Evolutionary conservation across 2,329 filamentous ascomycete species (phyloP), one percentile per base, ranked within the genome.

Genomic region (Penicillium sumatraense): DNA sequence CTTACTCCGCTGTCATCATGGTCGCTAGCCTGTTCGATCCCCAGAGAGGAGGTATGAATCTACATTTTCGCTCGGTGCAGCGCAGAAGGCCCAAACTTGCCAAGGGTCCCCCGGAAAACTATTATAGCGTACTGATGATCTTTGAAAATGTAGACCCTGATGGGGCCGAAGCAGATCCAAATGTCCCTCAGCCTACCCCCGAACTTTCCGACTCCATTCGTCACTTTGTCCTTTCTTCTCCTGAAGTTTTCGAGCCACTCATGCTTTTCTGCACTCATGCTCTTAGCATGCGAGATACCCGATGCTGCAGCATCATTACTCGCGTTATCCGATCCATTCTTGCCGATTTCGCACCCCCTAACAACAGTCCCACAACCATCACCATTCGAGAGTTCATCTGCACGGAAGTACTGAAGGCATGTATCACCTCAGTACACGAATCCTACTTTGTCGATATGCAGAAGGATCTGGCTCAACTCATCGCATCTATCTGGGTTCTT

Each of bases 381-480:
- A 89, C 83, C 7, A 90, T 98, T 59, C 87, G 93, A 49, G 91
- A 96, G 68, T 99, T 93, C 73, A 93, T 98, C 68, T 91, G 88
- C 49, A 86, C 87, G 5, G 90, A 96, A 62, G 91, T 98, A 2
- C 83, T 99, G 47, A 91, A 93, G 77, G 91, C 92, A 0, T 93
- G 90, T 67, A 90, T 97, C 70, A 90, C 88, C 1, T 96, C 90
- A 2, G 86, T 99, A 48, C 90, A 98, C 75, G 95, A 99, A 63
- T 88, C 91, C 0, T 97, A 98, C 74, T 99, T 98, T 74, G 93
- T 97, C 29, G 95, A 99, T 64, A 85, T 96, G 59, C 95, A 99
- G 68, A 93, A 93, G 70, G 93, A 99, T 49, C 82, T 99, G 20
- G 93, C 92, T 0, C 85, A 87, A 20, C 81, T 98, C 33, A 96